Conservation (phyloP, 129 eudicot genomes). For the Chrysanthemum lavandulifolium region DNA sequence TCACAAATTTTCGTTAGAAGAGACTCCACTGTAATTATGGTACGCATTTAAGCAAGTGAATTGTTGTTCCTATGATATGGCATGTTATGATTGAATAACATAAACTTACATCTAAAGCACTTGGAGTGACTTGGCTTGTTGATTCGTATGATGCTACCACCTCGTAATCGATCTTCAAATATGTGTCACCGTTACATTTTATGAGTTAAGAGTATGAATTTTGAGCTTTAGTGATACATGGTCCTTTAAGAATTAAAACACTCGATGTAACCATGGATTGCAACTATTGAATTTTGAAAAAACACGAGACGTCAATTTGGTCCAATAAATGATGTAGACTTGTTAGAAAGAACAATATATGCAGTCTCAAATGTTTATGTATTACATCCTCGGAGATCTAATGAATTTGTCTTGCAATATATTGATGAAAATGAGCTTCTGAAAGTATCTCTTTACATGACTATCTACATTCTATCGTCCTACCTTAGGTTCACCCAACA, state of each 20-base stretch:
- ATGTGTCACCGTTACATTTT: conserved; percentile 34
- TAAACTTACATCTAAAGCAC: conserved; percentile 58
- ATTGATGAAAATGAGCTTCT: neutral
- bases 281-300: neutral
- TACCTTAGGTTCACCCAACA: neutral
- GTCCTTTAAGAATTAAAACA: neutral
- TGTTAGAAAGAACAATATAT: neutral
- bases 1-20: conserved; percentile 68
- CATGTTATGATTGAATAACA: neutral
- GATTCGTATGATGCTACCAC: conserved; percentile 43
- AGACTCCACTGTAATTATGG: conserved; percentile 55
- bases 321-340: neutral
- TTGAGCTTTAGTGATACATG: neutral
- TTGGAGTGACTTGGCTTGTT: conserved; percentile 58
- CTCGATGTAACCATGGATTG: neutral
- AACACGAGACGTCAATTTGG: neutral
- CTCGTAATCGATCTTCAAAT: conserved; percentile 41
- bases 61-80: neutral
- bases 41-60: conserved; percentile 18
- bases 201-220: neutral
- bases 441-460: neutral
- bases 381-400: neutral
- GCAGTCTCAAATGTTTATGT: neutral
- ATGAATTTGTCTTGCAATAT: conserved; percentile 8
- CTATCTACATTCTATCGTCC: neutral